Percentiles rank a stretch among this genome's conserved stretches.
phyloP scores from a whole-genome alignment of 306 rosid species.

The Cucurbita pepo region DNA sequence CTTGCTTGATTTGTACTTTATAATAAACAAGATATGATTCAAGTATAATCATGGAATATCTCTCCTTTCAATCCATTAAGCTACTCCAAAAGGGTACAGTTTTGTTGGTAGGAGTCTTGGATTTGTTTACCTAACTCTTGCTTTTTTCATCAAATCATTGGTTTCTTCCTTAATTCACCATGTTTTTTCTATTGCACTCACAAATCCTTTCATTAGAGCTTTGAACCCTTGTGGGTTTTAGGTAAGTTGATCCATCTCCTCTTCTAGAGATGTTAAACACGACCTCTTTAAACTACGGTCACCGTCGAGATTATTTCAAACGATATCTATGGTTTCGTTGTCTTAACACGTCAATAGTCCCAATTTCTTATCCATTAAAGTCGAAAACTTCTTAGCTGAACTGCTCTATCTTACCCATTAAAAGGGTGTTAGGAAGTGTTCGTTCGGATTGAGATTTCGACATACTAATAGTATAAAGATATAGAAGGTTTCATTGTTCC shows the following conservation, averaged over 20 bases:
- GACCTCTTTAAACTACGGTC: neutral
- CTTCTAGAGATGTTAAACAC: neutral
- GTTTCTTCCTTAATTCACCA: neutral
- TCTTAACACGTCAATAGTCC: neutral
- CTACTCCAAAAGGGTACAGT: conserved; percentile 1
- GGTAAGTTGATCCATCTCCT: neutral
- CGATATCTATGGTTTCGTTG: neutral
- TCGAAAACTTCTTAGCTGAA: neutral
- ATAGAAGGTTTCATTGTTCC: no score
- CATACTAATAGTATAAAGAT: neutral
- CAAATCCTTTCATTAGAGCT: neutral
- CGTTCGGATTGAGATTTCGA: neutral
- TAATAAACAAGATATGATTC: neutral
- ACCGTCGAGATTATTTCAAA: neutral
- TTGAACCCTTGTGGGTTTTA: neutral
- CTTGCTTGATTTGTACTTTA: neutral
- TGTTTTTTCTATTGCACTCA: neutral
- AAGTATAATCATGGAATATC: neutral
- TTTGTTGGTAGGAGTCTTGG: conserved; percentile 8
- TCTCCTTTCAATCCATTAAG: neutral
- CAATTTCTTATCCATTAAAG: neutral
- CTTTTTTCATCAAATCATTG: neutral
- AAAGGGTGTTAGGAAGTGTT: neutral
- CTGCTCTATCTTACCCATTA: neutral
- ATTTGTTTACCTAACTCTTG: conserved; percentile 2